These are phyloP conservation scores for Spinellus fusiger DNA, from an alignment of 192 early-diverging fungal species.

Conservation along the genomic window DNA sequence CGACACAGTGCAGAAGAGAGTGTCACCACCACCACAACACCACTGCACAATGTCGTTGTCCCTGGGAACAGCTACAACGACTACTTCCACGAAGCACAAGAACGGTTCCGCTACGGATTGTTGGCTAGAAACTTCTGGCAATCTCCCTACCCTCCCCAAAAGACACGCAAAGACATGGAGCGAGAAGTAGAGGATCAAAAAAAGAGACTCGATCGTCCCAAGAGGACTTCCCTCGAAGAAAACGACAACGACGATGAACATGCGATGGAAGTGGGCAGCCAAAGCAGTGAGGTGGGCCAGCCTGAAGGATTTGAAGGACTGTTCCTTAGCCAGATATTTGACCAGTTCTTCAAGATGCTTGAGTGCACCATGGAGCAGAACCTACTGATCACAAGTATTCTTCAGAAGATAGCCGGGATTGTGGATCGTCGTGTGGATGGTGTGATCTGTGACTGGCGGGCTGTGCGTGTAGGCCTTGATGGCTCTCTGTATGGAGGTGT, in stretches of 20 bases:
- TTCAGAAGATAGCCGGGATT: constrained; percentile 43
- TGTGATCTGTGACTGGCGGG: constrained; percentile 32
- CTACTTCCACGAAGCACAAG: constrained; percentile 35
- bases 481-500: constrained; percentile 28
- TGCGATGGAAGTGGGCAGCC: not conserved
- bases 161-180: constrained; percentile 17
- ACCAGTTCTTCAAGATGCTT: constrained; percentile 35
- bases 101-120: constrained; percentile 30
- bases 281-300: constrained; percentile 7
- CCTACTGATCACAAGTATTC: constrained; percentile 49
- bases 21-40: not conserved
- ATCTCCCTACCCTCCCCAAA: constrained; percentile 30
- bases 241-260: not conserved
- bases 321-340: constrained; percentile 43
- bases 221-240: constrained; percentile 2
- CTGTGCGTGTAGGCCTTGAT: constrained; percentile 26
- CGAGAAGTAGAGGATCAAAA: constrained; percentile 24
- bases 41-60: constrained; percentile 13
- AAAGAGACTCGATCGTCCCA: constrained; percentile 21
- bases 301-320: constrained; percentile 42
- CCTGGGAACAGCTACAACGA: constrained; percentile 36
- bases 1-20: not conserved
- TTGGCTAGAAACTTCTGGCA: constrained; percentile 34
- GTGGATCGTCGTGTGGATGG: constrained; percentile 38
- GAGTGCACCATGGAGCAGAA: constrained; percentile 53